Conservation (phyloP, 2,329 filamentous ascomycete species). For the Talaromyces sp. region DNA sequence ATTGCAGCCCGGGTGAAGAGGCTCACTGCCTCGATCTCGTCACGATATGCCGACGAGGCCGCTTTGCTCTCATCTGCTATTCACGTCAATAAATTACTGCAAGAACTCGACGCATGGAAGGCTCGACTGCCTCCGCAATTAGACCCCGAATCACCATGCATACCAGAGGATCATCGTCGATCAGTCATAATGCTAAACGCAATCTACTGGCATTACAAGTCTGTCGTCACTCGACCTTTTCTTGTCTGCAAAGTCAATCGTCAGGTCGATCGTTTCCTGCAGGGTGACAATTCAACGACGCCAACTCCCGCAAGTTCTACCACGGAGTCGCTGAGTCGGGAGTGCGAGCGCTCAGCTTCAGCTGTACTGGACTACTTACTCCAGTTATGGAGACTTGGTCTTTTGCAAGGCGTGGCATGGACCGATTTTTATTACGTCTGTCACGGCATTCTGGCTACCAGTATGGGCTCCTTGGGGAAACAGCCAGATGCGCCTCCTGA, state of each 20-base stretch:
- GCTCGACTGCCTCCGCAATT: conserved; percentile 17
- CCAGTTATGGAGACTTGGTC: conserved; percentile 24
- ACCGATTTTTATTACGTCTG: conserved; percentile 33
- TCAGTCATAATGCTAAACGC: conserved; percentile 26
- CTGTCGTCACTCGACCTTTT: conserved; percentile 27
- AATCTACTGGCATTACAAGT: conserved; percentile 27
- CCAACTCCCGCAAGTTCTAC: conserved; percentile 11
- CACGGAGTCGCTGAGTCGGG: conserved; percentile 14
- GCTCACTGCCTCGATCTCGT: conserved; percentile 3
- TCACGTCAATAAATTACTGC: conserved; percentile 12
- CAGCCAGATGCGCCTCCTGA: not conserved
- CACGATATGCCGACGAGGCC: conserved; percentile 1
- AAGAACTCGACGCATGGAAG: conserved; percentile 20
- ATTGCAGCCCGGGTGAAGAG: conserved; percentile 13
- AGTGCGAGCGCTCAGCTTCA: conserved; percentile 27
- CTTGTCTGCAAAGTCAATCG: conserved; percentile 16
- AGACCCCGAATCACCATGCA: conserved; percentile 12
- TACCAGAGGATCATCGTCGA: conserved; percentile 15
- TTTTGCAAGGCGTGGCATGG: conserved; percentile 29
- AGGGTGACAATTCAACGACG: conserved; percentile 8
- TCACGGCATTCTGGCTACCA: conserved; percentile 27
- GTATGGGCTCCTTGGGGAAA: conserved; percentile 15
- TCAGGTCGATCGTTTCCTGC: conserved; percentile 4
- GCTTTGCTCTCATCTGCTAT: not conserved
- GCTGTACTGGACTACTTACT: conserved; percentile 23